These are phyloP conservation scores for Termitomyces sp. DNA, from an alignment of 768 basidiomycete genomes.

Conservation along the genomic window DNA sequence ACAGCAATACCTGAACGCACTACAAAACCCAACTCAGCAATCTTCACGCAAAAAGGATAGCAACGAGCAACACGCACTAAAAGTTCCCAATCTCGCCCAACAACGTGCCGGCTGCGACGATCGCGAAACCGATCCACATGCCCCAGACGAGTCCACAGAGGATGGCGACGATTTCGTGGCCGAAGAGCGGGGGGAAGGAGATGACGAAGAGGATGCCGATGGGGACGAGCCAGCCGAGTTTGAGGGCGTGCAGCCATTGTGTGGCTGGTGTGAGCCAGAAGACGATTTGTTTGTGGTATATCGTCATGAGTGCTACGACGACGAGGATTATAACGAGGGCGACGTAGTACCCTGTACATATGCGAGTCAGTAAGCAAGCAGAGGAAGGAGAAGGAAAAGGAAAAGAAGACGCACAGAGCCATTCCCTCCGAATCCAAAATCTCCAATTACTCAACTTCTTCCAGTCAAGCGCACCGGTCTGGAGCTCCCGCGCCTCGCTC, in stretches of 20 bases:
- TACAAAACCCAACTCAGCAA: constrained; percentile 22
- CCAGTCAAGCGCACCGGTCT: constrained; percentile 44
- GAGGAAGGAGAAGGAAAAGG: not conserved
- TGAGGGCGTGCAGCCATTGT: constrained; percentile 48
- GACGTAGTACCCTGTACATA: constrained; percentile 48
- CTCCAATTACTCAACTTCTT: constrained; percentile 40
- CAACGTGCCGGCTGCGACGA: constrained; percentile 81
- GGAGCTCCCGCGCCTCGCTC: constrained; percentile 50
- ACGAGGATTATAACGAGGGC: constrained; percentile 44
- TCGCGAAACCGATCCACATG: constrained; percentile 81
- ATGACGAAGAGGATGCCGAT: constrained; percentile 81
- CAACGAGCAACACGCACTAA: constrained; percentile 48
- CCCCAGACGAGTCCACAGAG: constrained; percentile 92
- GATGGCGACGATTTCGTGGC: constrained; percentile 88
- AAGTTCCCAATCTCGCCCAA: constrained; percentile 87
- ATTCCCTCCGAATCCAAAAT: constrained; percentile 57
- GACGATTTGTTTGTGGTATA: constrained; percentile 75
- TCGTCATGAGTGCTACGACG: constrained; percentile 50
- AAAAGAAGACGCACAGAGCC: constrained; percentile 46
- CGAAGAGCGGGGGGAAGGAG: constrained; percentile 89
- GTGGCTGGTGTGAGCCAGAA: constrained; percentile 65
- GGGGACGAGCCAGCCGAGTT: constrained; percentile 32
- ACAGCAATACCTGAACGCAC: constrained; percentile 84
- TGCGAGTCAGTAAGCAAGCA: not conserved
- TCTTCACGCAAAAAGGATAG: no score